These are phyloP conservation scores for Alternaria conjuncta DNA, from an alignment of 2,329 filamentous ascomycete genomes.

Conservation along the genomic window DNA sequence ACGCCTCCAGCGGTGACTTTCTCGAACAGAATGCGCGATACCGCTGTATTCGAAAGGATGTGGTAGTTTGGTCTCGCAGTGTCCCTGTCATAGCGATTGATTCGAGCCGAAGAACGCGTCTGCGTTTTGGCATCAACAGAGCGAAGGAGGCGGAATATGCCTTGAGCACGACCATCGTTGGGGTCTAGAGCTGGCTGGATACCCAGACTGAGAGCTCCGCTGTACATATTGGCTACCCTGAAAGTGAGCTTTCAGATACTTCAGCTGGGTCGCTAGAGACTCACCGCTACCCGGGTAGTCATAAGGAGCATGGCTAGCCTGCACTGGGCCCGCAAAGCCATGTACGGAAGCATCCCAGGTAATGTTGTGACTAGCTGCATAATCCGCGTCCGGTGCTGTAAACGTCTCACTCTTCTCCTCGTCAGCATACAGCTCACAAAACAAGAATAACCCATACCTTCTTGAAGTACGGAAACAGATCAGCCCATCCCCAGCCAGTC, in stretches of 20 bases:
- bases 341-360: constrained; percentile 26
- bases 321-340: constrained; percentile 29
- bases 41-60: constrained; percentile 29
- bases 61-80: constrained; percentile 39
- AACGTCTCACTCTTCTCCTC: constrained; percentile 31
- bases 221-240: constrained; percentile 26
- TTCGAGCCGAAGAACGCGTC: constrained; percentile 37
- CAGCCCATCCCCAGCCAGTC: constrained; percentile 62
- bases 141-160: constrained; percentile 39
- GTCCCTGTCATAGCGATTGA: constrained; percentile 41
- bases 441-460: constrained; percentile 57
- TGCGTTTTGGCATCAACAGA: constrained; percentile 37
- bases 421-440: constrained; percentile 34
- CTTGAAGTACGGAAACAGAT: constrained; percentile 49
- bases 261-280: background rate
- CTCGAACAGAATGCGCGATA: constrained; percentile 25
- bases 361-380: constrained; percentile 25
- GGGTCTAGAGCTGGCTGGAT: constrained; percentile 22
- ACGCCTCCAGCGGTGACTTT: constrained; percentile 25
- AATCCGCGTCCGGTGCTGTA: constrained; percentile 17
- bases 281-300: constrained; percentile 31
- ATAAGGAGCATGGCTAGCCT: constrained; percentile 31
- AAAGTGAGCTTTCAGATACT: background rate
- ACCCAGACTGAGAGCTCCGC: constrained; percentile 18
- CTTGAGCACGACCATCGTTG: constrained; percentile 33